Conservation (phyloP, 768 basidiomycete genomes). For the Psilocybe sp. region DNA sequence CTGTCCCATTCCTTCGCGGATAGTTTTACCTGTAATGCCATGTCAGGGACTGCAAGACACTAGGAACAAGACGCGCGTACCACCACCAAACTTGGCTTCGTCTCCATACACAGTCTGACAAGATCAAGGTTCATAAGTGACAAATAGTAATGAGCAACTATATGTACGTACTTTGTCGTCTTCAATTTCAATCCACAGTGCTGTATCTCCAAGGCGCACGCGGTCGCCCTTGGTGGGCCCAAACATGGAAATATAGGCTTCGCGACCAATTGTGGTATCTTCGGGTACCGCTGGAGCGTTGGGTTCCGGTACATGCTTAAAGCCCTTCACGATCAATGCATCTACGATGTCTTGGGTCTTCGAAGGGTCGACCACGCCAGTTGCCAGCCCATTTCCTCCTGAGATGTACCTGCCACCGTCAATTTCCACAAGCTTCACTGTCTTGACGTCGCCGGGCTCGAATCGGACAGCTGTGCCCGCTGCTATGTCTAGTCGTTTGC, state of each 20-base stretch:
- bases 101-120: conserved; percentile 84
- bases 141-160: not conserved
- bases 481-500: conserved; percentile 86
- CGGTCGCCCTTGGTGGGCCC: conserved; percentile 93
- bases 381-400: conserved; percentile 77
- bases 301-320: conserved; percentile 69
- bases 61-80: conserved; percentile 30
- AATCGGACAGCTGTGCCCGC: conserved; percentile 96
- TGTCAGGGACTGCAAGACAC: conserved; percentile 4
- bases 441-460: conserved; percentile 88
- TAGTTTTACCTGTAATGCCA: conserved; percentile 69
- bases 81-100: conserved; percentile 97
- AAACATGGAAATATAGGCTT: conserved; percentile 89
- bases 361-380: conserved; percentile 45
- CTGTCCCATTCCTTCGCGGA: conserved; percentile 98
- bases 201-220: conserved; percentile 85
- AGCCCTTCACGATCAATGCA: conserved; percentile 55
- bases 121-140: not conserved
- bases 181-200: conserved; percentile 91
- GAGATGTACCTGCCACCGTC: conserved; percentile 68
- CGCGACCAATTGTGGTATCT: conserved; percentile 60
- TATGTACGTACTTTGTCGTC: conserved; percentile 57
- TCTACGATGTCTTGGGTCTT: conserved; percentile 46
- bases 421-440: conserved; percentile 78
- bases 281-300: conserved; percentile 46